A percentile compares a stretch with the other conserved stretches of the same genome.
These are phyloP conservation scores for Thelonectria blattea DNA, from an alignment of 2,329 filamentous ascomycete species.

Conservation along the genomic window DNA sequence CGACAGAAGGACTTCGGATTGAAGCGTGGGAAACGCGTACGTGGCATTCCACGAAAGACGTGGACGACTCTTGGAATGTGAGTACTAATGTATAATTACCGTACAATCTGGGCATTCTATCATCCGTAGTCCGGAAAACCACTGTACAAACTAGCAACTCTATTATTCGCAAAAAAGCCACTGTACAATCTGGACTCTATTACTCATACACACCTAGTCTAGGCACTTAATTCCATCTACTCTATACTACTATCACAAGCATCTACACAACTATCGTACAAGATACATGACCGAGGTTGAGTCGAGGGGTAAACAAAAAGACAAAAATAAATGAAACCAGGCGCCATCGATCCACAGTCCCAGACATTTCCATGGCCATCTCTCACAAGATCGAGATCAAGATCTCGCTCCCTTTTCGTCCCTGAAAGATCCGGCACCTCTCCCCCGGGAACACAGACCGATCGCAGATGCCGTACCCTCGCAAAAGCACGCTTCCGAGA, in stretches of 20 bases:
- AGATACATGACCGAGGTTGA: background rate
- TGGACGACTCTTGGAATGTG: no score
- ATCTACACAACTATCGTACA: background rate
- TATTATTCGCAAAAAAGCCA: no score
- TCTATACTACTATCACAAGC: background rate
- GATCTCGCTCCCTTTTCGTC: conserved; percentile 14
- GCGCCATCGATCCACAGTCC: background rate
- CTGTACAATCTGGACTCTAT: no score
- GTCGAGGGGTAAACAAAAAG: conserved; percentile 11
- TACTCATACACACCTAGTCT: no score
- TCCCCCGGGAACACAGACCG: conserved; percentile 20
- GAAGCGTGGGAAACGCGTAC: no score
- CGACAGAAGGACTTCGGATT: no score
- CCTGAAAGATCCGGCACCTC: conserved; percentile 30
- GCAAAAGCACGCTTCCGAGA: conserved; percentile 23
- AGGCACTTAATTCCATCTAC: no score
- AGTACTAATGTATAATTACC: no score
- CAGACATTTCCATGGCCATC: conserved; percentile 14
- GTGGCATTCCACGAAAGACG: no score
- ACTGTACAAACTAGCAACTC: no score
- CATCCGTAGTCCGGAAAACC: no score
- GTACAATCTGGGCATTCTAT: no score
- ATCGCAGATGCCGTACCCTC: conserved; percentile 23
- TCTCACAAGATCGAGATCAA: conserved; percentile 8
- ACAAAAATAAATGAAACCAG: background rate